Evolutionary conservation across 805 yeast genomes (phyloP).

Genomic region (Wickerhamomyces xylosicus): DNA sequence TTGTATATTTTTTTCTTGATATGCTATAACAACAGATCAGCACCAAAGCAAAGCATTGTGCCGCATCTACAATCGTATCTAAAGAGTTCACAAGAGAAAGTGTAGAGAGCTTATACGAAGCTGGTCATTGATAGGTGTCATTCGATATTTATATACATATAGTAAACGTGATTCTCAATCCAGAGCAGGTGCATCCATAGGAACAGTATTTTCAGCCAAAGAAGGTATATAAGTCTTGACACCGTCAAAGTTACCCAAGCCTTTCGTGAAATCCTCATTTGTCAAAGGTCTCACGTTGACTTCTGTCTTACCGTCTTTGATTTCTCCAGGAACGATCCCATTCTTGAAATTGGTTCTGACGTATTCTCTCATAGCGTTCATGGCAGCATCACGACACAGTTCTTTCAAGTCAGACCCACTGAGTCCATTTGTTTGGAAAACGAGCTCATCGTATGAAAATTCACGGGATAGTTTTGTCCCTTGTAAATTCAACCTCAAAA

Average conservation of each 20-base stretch:
- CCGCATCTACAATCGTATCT: too few relatives aligned
- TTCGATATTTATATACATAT: constrained; percentile 7
- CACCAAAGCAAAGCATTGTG: too few relatives aligned
- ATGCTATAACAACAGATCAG: too few relatives aligned
- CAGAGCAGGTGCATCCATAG: not conserved
- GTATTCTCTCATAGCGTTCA: constrained; percentile 80
- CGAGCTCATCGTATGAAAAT: too few relatives aligned
- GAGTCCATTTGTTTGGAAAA: constrained; percentile 41
- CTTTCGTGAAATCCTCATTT: constrained; percentile 39
- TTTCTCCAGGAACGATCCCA: constrained; percentile 5
- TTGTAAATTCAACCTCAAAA: constrained; percentile 55
- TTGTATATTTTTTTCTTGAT: too few relatives aligned
- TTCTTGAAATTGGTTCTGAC: constrained; percentile 41
- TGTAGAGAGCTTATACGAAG: too few relatives aligned
- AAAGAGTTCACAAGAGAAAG: too few relatives aligned
- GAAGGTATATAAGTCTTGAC: not conserved
- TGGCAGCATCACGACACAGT: constrained; percentile 86
- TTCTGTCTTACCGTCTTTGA: constrained; percentile 15
- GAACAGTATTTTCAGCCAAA: not conserved
- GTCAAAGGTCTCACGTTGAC: constrained; percentile 48
- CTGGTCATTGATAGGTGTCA: constrained; percentile 3
- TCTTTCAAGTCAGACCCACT: constrained; percentile 93
- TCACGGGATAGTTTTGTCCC: constrained; percentile 49
- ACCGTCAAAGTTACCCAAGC: not conserved
- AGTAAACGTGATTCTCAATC: not conserved